Percentiles rank a stretch among this genome's conserved stretches.
Conservation (phyloP, 805 yeast species). For the Candida ulmi region DNA sequence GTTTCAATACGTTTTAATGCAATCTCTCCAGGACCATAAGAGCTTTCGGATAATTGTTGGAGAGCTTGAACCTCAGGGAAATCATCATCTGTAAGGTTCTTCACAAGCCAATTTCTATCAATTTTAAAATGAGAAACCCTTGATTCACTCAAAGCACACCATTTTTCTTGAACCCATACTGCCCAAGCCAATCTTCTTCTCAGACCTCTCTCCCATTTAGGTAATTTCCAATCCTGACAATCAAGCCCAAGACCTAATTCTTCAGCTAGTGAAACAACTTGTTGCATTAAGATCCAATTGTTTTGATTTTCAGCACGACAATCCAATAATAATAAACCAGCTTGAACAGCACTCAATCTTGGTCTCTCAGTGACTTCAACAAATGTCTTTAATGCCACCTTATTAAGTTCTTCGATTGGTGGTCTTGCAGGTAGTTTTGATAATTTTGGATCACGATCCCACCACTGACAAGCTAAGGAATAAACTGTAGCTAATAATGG, state of each 20-base stretch:
- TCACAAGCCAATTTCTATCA: constrained; percentile 76
- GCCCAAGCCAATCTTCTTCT: constrained; percentile 94
- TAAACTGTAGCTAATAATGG: constrained; percentile 90
- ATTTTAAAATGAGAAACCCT: constrained; percentile 77
- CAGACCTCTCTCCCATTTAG: constrained; percentile 91
- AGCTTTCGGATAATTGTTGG: constrained; percentile 6
- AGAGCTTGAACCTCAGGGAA: constrained; percentile 53
- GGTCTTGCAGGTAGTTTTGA: constrained; percentile 70
- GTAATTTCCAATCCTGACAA: constrained; percentile 86
- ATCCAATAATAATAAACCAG: constrained; percentile 75
- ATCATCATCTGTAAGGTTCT: constrained; percentile 59
- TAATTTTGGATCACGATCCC: constrained; percentile 71
- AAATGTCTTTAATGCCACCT: constrained; percentile 61
- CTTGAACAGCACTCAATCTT: constrained; percentile 85
- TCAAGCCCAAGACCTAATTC: constrained; percentile 89
- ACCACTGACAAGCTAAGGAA: constrained; percentile 85
- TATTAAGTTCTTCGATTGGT: constrained; percentile 60
- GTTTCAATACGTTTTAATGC: constrained; percentile 39
- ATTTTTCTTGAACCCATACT: constrained; percentile 84
- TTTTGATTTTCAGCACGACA: constrained; percentile 49
- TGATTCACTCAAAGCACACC: constrained; percentile 78
- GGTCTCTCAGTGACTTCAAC: constrained; percentile 78
- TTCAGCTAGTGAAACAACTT: constrained; percentile 82
- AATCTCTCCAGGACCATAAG: constrained; percentile 7
- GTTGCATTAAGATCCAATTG: constrained; percentile 83